Evolutionary conservation across 1,284 basidiomycete genomes (phyloP), one percentile per base, ranked within the genome.

Genomic region (Agroathelia rolfsii): DNA sequence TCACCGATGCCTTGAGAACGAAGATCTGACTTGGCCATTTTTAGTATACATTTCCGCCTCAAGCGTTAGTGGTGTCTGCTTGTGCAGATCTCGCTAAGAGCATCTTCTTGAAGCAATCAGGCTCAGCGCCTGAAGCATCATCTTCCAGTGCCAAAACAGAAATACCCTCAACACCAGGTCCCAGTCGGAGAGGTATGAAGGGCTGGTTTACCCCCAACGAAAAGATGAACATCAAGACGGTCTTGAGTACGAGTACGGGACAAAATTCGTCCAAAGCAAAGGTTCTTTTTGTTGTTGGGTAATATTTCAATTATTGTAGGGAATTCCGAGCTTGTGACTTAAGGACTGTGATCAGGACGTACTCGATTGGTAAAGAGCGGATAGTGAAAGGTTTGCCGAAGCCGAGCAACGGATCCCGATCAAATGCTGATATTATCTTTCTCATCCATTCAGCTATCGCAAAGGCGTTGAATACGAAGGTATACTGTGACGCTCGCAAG

Each of bases 351-450:
- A 29, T 16, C 39, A 87, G 83, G 8, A 96, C 94, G 0, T 98
- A 98, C 55, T 89, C 88, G 0, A 90, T 98, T 34, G 94, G 94
- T 32, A 98, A 98, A 56, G 94, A 98, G 55, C 77, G 92, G 25
- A 85, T 98, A 29, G 88, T 96, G 19, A 94, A 96, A 69, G 89
- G 87, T 81, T 36, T 26, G 48, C 3, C 32, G 3, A n/a, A n/a
- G n/a, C n/a, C n/a, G n/a, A n/a, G n/a, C n/a, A n/a, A n/a, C n/a
- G n/a, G n/a, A n/a, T n/a, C n/a, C n/a, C n/a, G n/a, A n/a, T n/a
- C n/a, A n/a, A n/a, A n/a, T n/a, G n/a, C n/a, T n/a, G n/a, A n/a
- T n/a, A n/a, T n/a, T n/a, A n/a, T n/a, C n/a, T n/a, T n/a, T 30
- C 26, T 30, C 10, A 16, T 12, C 27, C 23, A 11, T 20, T 19